Percentiles rank a stretch among this genome's conserved stretches.
Evolutionary conservation across 495 filamentous ascomycete species (phyloP).

Genomic region (Bacidia rubella): DNA sequence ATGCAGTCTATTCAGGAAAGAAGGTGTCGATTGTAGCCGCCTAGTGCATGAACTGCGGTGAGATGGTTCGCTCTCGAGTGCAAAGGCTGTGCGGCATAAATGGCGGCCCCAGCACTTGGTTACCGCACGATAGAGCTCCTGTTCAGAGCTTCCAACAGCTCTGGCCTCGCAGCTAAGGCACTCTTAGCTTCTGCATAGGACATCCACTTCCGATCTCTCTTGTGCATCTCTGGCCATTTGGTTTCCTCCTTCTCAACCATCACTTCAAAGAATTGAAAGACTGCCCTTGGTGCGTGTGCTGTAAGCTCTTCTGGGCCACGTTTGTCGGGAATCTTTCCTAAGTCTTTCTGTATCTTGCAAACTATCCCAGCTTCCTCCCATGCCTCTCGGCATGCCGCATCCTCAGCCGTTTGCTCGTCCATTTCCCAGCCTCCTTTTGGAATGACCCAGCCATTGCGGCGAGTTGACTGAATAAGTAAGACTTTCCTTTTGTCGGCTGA

Average conservation of each 20-base stretch:
- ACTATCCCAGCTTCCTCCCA: conserved; percentile 96
- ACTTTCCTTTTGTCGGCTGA: conserved; percentile 64
- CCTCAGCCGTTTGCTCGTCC: conserved; percentile 61
- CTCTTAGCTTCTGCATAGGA: conserved; percentile 65
- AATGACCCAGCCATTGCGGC: conserved; percentile 83
- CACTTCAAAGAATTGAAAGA: conserved; percentile 83
- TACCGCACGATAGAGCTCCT: conserved; percentile 60
- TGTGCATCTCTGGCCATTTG: conserved; percentile 90
- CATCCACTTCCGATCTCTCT: conserved; percentile 81
- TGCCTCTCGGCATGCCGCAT: conserved; percentile 69
- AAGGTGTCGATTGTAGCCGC: conserved; percentile 1
- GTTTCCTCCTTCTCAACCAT: conserved; percentile 66
- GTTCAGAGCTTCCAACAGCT: conserved; percentile 75
- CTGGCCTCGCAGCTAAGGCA: conserved; percentile 64
- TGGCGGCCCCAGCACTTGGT: conserved; percentile 7
- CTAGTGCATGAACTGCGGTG: neutral
- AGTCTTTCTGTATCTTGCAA: conserved; percentile 64
- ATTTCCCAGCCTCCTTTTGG: conserved; percentile 97
- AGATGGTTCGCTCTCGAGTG: neutral
- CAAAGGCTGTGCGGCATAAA: neutral
- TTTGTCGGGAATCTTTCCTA: conserved; percentile 74
- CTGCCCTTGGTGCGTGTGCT: conserved; percentile 55
- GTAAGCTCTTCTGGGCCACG: conserved; percentile 43
- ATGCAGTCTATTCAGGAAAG: conserved; percentile 3
- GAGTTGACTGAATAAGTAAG: conserved; percentile 81